Percentiles rank a stretch among this genome's conserved stretches.
Conservation (phyloP, 2,329 filamentous ascomycete genomes). For the Talaromyces sp. region DNA sequence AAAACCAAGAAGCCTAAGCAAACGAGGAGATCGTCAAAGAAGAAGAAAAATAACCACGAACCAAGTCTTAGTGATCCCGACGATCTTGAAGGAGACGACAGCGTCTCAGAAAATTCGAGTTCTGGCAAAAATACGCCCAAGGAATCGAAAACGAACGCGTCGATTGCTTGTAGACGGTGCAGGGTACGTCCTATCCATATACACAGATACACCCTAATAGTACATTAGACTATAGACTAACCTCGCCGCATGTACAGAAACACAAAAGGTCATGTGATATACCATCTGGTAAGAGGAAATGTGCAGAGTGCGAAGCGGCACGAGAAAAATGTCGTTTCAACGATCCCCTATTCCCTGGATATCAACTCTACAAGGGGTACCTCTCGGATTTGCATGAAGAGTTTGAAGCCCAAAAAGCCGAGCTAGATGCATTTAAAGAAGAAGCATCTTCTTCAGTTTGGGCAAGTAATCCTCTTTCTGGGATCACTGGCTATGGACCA, state of each 20-base stretch:
- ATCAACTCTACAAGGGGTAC: neutral
- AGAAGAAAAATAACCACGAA: neutral
- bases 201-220: neutral
- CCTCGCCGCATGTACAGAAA: neutral
- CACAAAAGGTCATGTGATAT: neutral
- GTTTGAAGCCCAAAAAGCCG: neutral
- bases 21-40: neutral
- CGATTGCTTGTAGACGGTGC: conserved; percentile 7
- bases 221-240: neutral
- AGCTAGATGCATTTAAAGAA: neutral
- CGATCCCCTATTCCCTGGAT: neutral
- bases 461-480: conserved; percentile 6
- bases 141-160: neutral
- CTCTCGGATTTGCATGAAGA: neutral
- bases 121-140: neutral
- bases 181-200: conserved; percentile 2
- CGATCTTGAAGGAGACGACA: conserved; percentile 1
- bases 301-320: neutral
- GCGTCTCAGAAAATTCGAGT: neutral
- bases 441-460: neutral
- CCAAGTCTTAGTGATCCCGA: neutral
- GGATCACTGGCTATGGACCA: conserved; percentile 12
- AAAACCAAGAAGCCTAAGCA: neutral
- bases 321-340: conserved; percentile 4
- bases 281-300: neutral